These are phyloP conservation scores for Saccharomycopsis sp. DNA, from an alignment of 805 yeast species.

Conservation along the genomic window DNA sequence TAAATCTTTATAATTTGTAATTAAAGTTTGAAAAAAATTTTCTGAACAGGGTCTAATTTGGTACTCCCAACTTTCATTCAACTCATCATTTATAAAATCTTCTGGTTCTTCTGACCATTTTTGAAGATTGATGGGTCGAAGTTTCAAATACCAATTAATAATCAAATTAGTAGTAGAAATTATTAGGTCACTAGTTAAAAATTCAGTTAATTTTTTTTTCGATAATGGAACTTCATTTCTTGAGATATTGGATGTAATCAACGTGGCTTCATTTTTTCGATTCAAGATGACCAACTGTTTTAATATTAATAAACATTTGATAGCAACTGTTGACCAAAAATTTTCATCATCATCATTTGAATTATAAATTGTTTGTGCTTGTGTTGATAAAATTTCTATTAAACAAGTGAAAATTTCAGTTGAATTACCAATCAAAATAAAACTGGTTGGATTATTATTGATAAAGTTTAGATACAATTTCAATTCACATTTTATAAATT, in stretches of 20 bases:
- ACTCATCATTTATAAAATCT: constrained; percentile 83
- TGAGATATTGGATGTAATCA: constrained; percentile 52
- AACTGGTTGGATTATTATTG: constrained; percentile 54
- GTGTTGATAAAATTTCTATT: constrained; percentile 47
- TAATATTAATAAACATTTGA: constrained; percentile 54
- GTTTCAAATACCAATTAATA: constrained; percentile 61
- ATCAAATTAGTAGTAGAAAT: constrained; percentile 53
- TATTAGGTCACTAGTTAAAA: constrained; percentile 49
- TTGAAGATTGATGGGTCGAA: constrained; percentile 69
- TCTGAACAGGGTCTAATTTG: constrained; percentile 84
- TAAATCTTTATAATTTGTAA: constrained; percentile 48
- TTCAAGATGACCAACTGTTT: constrained; percentile 53
- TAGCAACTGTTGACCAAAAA: constrained; percentile 67
- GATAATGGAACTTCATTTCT: constrained; percentile 54
- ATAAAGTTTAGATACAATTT: constrained; percentile 60
- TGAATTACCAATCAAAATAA: constrained; percentile 57
- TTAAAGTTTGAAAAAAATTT: constrained; percentile 66
- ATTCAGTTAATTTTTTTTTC: constrained; percentile 38
- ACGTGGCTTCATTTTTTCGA: constrained; percentile 55
- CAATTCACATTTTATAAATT: constrained; percentile 63
- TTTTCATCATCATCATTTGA: constrained; percentile 37
- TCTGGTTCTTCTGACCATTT: constrained; percentile 83
- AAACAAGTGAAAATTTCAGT: constrained; percentile 51
- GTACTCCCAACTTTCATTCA: constrained; percentile 68
- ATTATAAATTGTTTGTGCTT: constrained; percentile 55